Conservation (phyloP, 1,139 yeast genomes). For the Candida neerlandica region DNA sequence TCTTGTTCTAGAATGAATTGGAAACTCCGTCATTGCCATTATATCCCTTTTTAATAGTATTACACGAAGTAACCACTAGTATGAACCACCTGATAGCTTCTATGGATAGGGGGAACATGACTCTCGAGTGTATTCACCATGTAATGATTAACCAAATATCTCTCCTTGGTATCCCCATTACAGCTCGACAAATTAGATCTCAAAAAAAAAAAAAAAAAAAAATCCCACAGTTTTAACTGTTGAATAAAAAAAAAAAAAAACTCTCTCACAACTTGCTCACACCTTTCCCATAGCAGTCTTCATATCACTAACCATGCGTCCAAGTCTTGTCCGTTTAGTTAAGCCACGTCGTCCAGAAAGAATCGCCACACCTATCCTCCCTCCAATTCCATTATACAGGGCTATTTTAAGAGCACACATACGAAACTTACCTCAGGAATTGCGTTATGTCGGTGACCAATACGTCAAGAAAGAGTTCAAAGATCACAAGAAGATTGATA, state of each 20-base stretch:
- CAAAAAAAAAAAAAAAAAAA: background rate
- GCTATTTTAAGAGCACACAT: conserved; percentile 80
- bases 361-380: conserved; percentile 62
- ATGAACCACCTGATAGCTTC: too few species aligned
- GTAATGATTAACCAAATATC: too few species aligned
- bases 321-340: conserved; percentile 47
- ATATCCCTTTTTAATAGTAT: too few species aligned
- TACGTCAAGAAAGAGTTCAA: conserved; percentile 89
- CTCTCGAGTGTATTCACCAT: too few species aligned
- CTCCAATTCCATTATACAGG: conserved; percentile 78
- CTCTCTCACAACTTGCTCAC: background rate
- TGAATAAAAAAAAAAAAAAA: background rate
- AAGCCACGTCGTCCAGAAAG: conserved; percentile 62
- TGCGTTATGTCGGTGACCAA: conserved; percentile 80
- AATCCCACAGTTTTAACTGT: too few species aligned
- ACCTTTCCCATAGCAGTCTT: too few species aligned
- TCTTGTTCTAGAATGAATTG: too few species aligned
- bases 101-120: too few species aligned
- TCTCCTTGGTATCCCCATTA: too few species aligned
- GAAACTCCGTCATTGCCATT: too few species aligned
- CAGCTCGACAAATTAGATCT: background rate
- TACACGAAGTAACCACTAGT: too few species aligned
- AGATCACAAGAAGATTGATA: conserved; percentile 80
- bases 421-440: conserved; percentile 60
- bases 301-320: conserved; percentile 52